Evolutionary conservation across 2,329 filamentous ascomycete species (phyloP), one percentile per base, ranked within the genome.

Genomic region (Penicillium sp.): DNA sequence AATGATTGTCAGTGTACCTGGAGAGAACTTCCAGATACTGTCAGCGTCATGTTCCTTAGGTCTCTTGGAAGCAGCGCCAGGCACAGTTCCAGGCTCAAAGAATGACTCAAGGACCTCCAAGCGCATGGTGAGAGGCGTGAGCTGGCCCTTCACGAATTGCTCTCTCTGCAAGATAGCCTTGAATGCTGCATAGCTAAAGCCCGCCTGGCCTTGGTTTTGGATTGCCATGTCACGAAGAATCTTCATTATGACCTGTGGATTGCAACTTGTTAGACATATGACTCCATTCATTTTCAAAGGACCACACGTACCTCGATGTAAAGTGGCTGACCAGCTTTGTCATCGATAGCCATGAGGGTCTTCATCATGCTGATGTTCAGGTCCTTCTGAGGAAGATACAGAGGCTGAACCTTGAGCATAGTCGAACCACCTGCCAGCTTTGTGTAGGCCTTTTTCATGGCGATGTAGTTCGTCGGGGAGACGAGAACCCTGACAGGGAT

Each of bases 81-180:
- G 27, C n/a, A 43, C 39, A 12, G 46, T 43, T 10, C 46, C 39
- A 18, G 46, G 40, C 1, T 75, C 72, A 64, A 88, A 76, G 65
- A 87, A 88, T 12, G 78, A 82, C 58, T 88, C 81, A 0, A 89
- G 71, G 0, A 83, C 75, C 6, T 81, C 75, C 1, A 89, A 70
- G 0, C 86, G 77, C 63, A 83, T 77, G 0, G 75, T 67, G 2
- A 92, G 68, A 0, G 83, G 80, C 0, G 61, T 72, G 0, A 66
- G 62, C 60, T 90, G 85, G 1, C 64, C 69, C 0, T 64, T 57
- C 0, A 72, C 70, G 16, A 87, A 70, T 0, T 66, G 58, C 19
- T 75, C 68, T 0, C 46, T 22, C 0, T 64, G 53, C 0, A 79
- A 58, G 2, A 67, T 55, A 0, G 34, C 34, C 38, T 69, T 73